Conservation (phyloP, 257 asterid genomes). For the Nicotiana tomentosiformis region DNA sequence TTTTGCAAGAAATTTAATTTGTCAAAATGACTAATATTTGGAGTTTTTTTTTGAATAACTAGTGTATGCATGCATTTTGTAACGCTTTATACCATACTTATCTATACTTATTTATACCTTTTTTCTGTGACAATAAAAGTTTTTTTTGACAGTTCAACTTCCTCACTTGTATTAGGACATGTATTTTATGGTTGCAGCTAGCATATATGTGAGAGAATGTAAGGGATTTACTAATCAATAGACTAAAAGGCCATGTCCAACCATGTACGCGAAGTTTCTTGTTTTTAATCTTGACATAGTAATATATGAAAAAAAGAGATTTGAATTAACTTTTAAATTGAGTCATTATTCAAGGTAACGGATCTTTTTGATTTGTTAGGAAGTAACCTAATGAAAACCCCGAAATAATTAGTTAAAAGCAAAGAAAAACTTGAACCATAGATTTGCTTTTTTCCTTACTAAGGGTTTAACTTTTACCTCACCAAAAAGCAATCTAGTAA, state of each 20-base stretch:
- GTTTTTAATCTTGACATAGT: background rate
- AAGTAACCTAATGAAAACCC: background rate
- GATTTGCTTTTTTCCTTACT: background rate
- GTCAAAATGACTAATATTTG: background rate
- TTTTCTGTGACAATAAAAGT: background rate
- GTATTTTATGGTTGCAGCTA: background rate
- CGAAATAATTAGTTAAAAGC: background rate
- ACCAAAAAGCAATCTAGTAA: slow-evolving; percentile 6
- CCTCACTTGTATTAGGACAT: background rate
- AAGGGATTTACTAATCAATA: background rate
- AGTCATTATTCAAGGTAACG: background rate
- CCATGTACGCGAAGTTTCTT: background rate
- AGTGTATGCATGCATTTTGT: background rate
- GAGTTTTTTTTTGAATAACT: too few species aligned
- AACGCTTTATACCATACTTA: too few species aligned
- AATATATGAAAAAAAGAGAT: too few species aligned
- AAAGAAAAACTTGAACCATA: background rate
- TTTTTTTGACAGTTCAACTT: background rate
- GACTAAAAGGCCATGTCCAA: background rate
- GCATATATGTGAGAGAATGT: background rate
- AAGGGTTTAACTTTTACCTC: background rate
- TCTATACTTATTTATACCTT: background rate
- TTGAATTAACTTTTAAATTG: background rate
- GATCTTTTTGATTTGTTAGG: background rate
- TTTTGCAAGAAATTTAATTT: background rate